Base-by-base conservation (phyloP, 2,329 filamentous ascomycete genomes). In the Harringtonia lauricola region DNA sequence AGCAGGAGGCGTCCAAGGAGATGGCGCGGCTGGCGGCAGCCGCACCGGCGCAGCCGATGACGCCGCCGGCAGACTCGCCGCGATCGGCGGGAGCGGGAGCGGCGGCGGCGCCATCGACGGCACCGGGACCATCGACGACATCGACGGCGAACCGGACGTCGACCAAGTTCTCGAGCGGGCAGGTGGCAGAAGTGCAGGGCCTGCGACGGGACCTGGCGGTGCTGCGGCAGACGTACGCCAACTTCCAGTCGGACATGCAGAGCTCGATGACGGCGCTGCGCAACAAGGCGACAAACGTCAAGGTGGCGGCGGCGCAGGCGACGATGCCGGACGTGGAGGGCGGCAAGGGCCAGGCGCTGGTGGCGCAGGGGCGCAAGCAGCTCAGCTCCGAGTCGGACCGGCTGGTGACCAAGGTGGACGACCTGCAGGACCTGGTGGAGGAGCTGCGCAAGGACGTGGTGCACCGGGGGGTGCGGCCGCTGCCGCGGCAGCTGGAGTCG, bases 371-470 rank as follows among this genome's bases (percentile, higher is more conserved):
- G 39, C 94, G 94, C 60, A 94, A 94, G 64, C 76, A 81, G 47
- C 77, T 98, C 47, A 85, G 83, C 41, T 72, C 82, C 22, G 90
- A 96, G 59, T 94, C 87, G 1, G 90, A 96, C 61, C 82, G 81
- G 49, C 80, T 98, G 45, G 89, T 98, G 52, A 83, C 79, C 53
- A 83, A 87, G 57, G 92, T 98, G 12, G 92, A 98, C 58, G 90
- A 96, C 57, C 74, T 98, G n/a, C 92, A 96, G 64, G 92, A 98
- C 61, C 71, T 92, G 43, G 86, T 98, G 18, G 92, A 98, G 62
- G 92, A 98, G 59, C 74, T 98, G 36, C 87, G 92, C 48, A 96
- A 98, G 66, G 92, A 98, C 57, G 92, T 98, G 37, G 92, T 98
- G 38, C 74, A 81, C 46, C 86, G 92, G 47, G 92, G 92, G 45